Evolutionary conservation across 225 moss, liverwort and hornwort species (phyloP), one percentile per base, ranked within the genome.

Genomic region (Sphagnum contortum): DNA sequence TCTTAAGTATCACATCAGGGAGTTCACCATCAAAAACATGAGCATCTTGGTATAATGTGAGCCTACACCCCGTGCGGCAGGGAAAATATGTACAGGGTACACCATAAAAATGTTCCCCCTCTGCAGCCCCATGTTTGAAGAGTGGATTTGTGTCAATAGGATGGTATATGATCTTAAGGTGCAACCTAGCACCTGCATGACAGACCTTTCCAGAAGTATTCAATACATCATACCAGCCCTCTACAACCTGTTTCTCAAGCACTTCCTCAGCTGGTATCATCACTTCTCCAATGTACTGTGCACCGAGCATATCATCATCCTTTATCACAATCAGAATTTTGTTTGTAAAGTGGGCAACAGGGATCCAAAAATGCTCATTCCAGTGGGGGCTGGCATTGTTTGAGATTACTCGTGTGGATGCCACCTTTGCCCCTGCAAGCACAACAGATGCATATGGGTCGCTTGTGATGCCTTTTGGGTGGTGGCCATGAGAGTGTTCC

Each of bases 31-130:
- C 89, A 75, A 85, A 82, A 5, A 91, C 77, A 49, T 94, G 91
- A 48, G 94, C 94, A 70, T 94, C 89, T 67, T 94, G 91, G 62
- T 89, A 94, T 69, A 94, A 71, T 0, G 77, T 75, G 50, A 91
- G 12, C 4, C 66, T 74, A 54, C 89, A 57, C 7, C 94, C 91
- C 67, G 80, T 87, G 62, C 77, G 83, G 45, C 89, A 79, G 7
- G 91, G 80, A 55, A 89, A 94, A 61, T 91, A 94, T 44, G 89
- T 83, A 57, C 87, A 80, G 11, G 87, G 86, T 59, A 87, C 83
- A 12, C 91, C 91, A 57, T 75, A 73, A 63, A 66, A 61, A 45
- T 74, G 5, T 0, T 70, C 70, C 3, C 84, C 79, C 1, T 75
- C 73, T 72, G 78, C 76, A 63, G 86, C 83, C 48, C 77, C 87